phyloP scores from a whole-genome alignment of 2,329 filamentous ascomycete genomes.

The Myriosclerotinia duriaeana region DNA sequence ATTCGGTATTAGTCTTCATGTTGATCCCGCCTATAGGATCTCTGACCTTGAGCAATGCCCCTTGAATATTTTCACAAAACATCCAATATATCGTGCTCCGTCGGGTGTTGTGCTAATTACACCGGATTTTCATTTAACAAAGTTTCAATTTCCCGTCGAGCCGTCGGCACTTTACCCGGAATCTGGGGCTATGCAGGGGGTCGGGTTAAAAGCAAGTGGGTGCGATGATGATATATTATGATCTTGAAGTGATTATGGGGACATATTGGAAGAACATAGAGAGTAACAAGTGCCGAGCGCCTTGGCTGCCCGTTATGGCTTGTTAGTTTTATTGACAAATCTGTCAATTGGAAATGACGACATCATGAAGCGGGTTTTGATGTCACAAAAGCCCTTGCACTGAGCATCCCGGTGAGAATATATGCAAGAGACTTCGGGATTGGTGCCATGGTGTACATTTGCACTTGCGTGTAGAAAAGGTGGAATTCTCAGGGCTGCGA shows the following conservation, averaged over 20 bases:
- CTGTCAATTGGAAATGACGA: not conserved
- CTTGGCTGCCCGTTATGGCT: not conserved
- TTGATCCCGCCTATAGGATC: conserved; percentile 12
- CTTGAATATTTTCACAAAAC: conserved; percentile 11
- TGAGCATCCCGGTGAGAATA: not conserved
- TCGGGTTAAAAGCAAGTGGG: not conserved
- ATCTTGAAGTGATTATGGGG: not conserved
- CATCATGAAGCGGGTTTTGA: not conserved
- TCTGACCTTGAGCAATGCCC: conserved; percentile 2
- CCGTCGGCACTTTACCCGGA: conserved; percentile 27
- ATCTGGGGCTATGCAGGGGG: not conserved
- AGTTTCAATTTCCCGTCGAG: conserved; percentile 27
- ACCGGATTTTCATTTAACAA: conserved; percentile 23
- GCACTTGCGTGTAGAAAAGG: not conserved
- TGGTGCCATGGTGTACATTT: not conserved
- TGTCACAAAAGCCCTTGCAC: no score
- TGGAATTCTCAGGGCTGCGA: not conserved
- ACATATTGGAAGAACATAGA: not conserved
- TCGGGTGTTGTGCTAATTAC: conserved; percentile 10
- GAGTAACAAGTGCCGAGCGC: not conserved
- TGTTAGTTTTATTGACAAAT: not conserved
- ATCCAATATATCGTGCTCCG: conserved; percentile 2
- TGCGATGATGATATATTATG: not conserved
- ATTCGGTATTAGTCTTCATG: not conserved
- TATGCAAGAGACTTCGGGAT: not conserved